phyloP scores from a whole-genome alignment of 345 rosid genomes.

The Gossypium raimondii region DNA sequence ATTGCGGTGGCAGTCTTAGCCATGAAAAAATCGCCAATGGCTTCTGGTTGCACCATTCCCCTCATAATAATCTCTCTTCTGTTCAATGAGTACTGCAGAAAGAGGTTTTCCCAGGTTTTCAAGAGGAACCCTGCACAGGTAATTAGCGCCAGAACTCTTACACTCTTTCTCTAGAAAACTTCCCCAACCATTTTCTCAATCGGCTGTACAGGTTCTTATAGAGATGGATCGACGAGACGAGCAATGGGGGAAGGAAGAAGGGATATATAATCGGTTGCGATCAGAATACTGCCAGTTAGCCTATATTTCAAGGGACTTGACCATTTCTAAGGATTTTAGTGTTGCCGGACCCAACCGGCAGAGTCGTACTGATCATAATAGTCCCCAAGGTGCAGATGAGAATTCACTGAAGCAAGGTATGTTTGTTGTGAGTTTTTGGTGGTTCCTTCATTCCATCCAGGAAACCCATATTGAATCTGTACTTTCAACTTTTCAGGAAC shows the following conservation, averaged over 20 bases:
- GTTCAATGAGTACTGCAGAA: constrained; percentile 76
- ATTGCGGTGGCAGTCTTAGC: constrained; percentile 89
- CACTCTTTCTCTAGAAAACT: constrained; percentile 2
- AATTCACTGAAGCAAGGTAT: constrained; percentile 28
- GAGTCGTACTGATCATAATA: constrained; percentile 12
- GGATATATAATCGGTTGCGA: constrained; percentile 38
- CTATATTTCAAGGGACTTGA: constrained; percentile 24
- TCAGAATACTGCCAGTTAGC: constrained; percentile 72
- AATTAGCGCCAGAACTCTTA: neutral
- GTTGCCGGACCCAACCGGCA: constrained; percentile 17
- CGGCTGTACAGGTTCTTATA: constrained; percentile 47
- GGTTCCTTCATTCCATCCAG: neutral
- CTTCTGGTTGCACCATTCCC: constrained; percentile 75
- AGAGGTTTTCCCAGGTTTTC: constrained; percentile 66
- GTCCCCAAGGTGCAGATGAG: constrained; percentile 21
- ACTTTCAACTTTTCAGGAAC: constrained; percentile 23
- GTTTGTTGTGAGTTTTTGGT: constrained; percentile 11
- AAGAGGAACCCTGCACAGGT: constrained; percentile 69
- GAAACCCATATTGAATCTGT: neutral
- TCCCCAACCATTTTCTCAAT: neutral
- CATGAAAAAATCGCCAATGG: constrained; percentile 59
- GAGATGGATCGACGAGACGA: constrained; percentile 85
- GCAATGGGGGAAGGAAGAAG: constrained; percentile 48
- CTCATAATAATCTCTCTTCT: constrained; percentile 61
- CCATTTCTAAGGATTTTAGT: constrained; percentile 24